Evolutionary conservation across 2,329 filamentous ascomycete genomes (phyloP), one percentile per base, ranked within the genome.

Genomic region (Rhynchosporium secalis): DNA sequence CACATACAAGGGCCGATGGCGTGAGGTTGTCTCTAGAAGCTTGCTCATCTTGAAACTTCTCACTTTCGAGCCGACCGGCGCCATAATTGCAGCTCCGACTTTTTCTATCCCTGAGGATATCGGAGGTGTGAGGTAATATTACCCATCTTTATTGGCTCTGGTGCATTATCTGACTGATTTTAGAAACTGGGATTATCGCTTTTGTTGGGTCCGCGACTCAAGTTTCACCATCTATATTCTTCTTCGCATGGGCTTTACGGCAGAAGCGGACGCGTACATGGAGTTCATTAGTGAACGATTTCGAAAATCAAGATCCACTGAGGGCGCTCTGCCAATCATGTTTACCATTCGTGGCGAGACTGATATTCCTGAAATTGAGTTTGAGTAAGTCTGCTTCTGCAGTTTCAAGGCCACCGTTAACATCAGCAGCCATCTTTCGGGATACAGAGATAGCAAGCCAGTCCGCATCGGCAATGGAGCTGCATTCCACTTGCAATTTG

Each of bases 141-240:
- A 6, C 28, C 40, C 12, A 20, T 28, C 31, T 20, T 10, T 5
- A 4, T 15, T 15, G 28, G 29, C 7, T 6, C 4, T 31, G n/a
- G 12, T 15, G 12, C 6, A 10, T 12, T 48, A 26, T 28, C 57
- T 69, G 28, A 69, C 28, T 2, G 4, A 10, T 33, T 1, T 12
- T 20, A 72, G 83, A 28, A 87, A 87, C 70, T 87, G 84, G 87
- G 87, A 90, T 72, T 90, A 90, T 71, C 82, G 88, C n/a, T 93
- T 85, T 75, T 90, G 82, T 9, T 93, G 90, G 90, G 85, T 92
- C 41, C 83, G 90, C 28, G 89, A 93, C 75, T 86, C 87, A 0
- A 90, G 87, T 66, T 92, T 92, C 75, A 91, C 88, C 1, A 86
- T 92, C 67, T 92, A 92, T 69, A 87, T 92, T 65, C 81, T 93